Percentiles rank a stretch among this genome's conserved stretches.
Conservation (phyloP, 169 alveolate genomes). For the Plasmodium gallinaceum region DNA sequence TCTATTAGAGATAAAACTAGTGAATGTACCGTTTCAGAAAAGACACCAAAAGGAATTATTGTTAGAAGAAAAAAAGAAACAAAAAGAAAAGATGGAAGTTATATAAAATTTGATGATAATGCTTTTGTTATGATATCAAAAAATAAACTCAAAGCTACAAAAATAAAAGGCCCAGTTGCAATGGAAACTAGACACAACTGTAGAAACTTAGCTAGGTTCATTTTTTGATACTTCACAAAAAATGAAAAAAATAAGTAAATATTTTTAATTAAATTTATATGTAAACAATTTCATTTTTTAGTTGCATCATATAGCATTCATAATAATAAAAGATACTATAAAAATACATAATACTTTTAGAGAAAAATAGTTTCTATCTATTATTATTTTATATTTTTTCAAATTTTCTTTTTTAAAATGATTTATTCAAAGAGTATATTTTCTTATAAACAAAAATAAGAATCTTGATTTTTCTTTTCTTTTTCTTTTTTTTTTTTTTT, state of each 20-base stretch:
- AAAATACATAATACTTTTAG: neutral
- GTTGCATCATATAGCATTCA: neutral
- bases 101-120: constrained; percentile 87
- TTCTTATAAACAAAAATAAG: neutral
- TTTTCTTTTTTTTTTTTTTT: neutral
- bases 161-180: constrained; percentile 86
- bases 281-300: neutral
- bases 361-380: neutral
- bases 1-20: constrained; percentile 86
- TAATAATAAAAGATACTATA: neutral
- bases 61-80: constrained; percentile 86
- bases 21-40: constrained; percentile 79
- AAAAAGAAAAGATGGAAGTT: constrained; percentile 85
- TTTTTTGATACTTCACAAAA: constrained; percentile 76
- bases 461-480: neutral
- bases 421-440: no score
- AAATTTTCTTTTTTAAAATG: neutral
- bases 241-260: no score
- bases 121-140: constrained; percentile 85
- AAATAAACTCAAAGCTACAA: constrained; percentile 84
- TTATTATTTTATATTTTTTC: neutral
- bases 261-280: neutral
- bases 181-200: constrained; percentile 87
- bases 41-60: constrained; percentile 86
- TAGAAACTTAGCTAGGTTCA: constrained; percentile 80